Base-by-base conservation (phyloP, 2,329 filamentous ascomycete genomes). In the Verticillium klebahnii region DNA sequence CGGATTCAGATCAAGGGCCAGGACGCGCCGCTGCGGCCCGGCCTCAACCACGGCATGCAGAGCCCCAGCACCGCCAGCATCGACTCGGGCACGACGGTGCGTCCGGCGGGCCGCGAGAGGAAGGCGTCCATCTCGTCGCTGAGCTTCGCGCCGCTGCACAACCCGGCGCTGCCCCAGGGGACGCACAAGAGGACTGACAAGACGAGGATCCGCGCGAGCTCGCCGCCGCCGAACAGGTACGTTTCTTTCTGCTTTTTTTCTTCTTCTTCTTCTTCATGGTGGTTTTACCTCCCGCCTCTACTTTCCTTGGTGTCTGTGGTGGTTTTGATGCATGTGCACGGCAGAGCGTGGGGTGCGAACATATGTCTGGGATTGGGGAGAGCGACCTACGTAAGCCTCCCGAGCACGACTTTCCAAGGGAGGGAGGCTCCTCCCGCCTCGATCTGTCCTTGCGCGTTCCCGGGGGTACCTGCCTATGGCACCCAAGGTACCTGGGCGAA, bases 191-290 rank as follows among this genome's bases (percentile, higher is more conserved):
- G 74, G 60, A 79, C 80, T 56, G 73, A 75, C 58, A 77, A 75
- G 37, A 71, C 66, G 58, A 75, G 80, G 29, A 78, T 79, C 56
- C 71, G 79, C 60, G 77, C 72, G 29, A 79, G 76, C 40, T 85
- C 82, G 31, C 82, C 83, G 29, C 76, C 79, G 36, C 79, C 81
- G 63, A 67, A 72, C 62, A 82, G 80, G 82, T 85, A 74, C 75
- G 78, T 65, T 14, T 25, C 31, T 12, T 29, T 37, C 60, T 52
- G 56, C 45, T 62, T 59, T 62, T 61, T 50, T 23, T 23, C n/a
- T 23, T 23, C 23, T 23, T 56, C 15, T 37, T 29, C 40, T 37
- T 7, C 6, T 29, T 23, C 7, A 23, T 29, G 29, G 29, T 29
- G 29, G 29, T 29, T 29, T 60, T 12, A 19, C 8, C 19, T 29